Percentiles rank a stretch among this genome's conserved stretches.
phyloP scores from a whole-genome alignment of 495 filamentous ascomycete species.

The Haplographium delicatum region DNA sequence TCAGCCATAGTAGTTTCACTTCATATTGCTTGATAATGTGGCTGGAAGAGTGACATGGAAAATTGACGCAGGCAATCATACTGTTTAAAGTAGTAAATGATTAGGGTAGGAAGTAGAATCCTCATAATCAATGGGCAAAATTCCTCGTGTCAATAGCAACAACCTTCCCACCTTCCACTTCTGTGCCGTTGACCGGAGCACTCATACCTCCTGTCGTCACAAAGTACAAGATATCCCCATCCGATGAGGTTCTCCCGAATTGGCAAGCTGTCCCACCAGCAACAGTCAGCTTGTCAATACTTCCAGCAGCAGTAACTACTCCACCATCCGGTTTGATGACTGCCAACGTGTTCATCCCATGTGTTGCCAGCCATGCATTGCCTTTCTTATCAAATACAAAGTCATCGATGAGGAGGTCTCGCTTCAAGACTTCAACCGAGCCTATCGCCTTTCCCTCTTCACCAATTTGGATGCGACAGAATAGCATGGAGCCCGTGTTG shows the following conservation, averaged over 20 bases:
- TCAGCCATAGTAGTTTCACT: neutral
- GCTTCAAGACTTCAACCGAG: conserved; percentile 1
- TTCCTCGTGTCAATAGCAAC: conserved; percentile 27
- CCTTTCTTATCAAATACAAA: conserved; percentile 27
- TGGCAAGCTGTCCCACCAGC: conserved; percentile 26
- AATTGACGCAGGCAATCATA: neutral
- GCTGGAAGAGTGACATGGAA: neutral
- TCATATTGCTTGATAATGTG: neutral
- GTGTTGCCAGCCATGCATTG: conserved; percentile 25
- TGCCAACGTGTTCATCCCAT: conserved; percentile 24
- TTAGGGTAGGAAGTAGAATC: too few relatives aligned
- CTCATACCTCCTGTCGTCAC: conserved; percentile 22
- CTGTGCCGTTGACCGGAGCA: conserved; percentile 29
- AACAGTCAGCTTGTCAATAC: conserved; percentile 21
- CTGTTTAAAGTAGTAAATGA: neutral
- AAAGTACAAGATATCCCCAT: conserved; percentile 26
- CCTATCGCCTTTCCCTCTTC: conserved; percentile 18
- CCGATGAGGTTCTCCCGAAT: conserved; percentile 21
- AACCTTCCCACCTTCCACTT: conserved; percentile 29
- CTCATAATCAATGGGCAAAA: neutral
- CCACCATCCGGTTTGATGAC: conserved; percentile 18
- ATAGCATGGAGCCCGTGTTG: conserved; percentile 25
- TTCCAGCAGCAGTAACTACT: conserved; percentile 20
- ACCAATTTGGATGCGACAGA: conserved; percentile 30
- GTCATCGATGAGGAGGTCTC: conserved; percentile 22